A percentile compares a stretch with the other conserved stretches of the same genome.
phyloP scores from a whole-genome alignment of 768 basidiomycete species.

The Pleurotus tuoliensis region DNA sequence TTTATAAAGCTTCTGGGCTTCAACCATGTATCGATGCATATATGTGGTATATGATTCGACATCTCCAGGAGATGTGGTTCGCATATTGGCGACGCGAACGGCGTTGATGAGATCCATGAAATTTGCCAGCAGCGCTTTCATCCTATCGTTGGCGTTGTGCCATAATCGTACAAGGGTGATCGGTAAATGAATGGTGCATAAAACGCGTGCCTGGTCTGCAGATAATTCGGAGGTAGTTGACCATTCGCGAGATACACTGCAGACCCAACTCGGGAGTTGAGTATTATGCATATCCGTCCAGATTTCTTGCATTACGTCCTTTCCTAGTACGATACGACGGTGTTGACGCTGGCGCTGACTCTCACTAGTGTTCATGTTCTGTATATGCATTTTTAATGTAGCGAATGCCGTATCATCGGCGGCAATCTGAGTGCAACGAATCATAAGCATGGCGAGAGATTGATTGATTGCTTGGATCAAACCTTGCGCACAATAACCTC shows the following conservation, averaged over 20 bases:
- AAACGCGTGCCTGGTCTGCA: slow-evolving; percentile 23
- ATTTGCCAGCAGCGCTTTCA: slow-evolving; percentile 17
- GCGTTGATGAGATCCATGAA: slow-evolving; percentile 26
- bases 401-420: neutral
- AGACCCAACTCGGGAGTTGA: slow-evolving; percentile 26
- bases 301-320: slow-evolving; percentile 21
- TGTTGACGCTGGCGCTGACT: neutral
- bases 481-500: neutral
- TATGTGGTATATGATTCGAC: slow-evolving; percentile 15
- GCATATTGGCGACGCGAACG: slow-evolving; percentile 17
- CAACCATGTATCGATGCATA: slow-evolving; percentile 16
- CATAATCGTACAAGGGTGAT: slow-evolving; percentile 24
- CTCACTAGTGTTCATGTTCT: neutral
- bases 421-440: neutral
- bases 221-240: slow-evolving; percentile 20
- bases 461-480: neutral
- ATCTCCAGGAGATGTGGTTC: slow-evolving; percentile 13
- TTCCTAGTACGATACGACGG: slow-evolving; percentile 19
- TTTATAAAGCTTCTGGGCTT: slow-evolving; percentile 12
- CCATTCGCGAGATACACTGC: slow-evolving; percentile 24
- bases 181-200: slow-evolving; percentile 22
- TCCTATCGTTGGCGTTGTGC: slow-evolving; percentile 11
- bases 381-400: slow-evolving; percentile 3
- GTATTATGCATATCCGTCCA: slow-evolving; percentile 26
- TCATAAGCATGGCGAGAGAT: neutral